Base-by-base conservation (phyloP, 1,139 yeast genomes). In the Scheffersomyces illinoinensis region DNA sequence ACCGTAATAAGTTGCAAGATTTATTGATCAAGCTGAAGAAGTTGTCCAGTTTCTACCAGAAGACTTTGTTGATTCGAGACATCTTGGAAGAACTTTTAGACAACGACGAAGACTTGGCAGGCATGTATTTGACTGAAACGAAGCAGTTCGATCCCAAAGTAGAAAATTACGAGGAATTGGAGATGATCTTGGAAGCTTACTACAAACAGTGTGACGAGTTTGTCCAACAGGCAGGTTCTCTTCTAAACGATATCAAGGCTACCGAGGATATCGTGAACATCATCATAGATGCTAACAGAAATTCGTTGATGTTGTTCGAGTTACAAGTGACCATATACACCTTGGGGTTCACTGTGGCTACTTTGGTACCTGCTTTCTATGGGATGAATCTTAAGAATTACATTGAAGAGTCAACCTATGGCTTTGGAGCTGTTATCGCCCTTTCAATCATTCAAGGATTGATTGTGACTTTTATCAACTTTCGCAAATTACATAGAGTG, bases 251-350 rank as follows among this genome's bases (percentile, higher is more conserved):
- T 73, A 95, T 96, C 66, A 86, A 89, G 62, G 92, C 96, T 18
- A 95, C 99, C 0, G 99, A 96, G 70, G 99, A 96, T 71, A 93
- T 96, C 68, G 96, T 93, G 60, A 96, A 96, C 71, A 95, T 96
- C 67, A 92, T 96, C 59, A 76, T 96, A 57, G 99, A 96, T 73
- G 93, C 99, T 1, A 95, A 93, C 71, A 87, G 99, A 75, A 96
- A 96, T 74, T 89, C 97, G 6, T 81, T 95, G 61, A 93, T 95
- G 97, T 80, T 95, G 58, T 86, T 91, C 66, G 97, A 95, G 66
- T 76, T 95, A 64, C 88, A 91, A 67, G 86, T 93, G 50, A 87
- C 97, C 0, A 90, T 95, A 48, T 92, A 92, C 61, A 90, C 98
- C 0, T 74, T 95, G 52, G 97, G 97, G 0, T 82, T 88, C 64